These are phyloP conservation scores for Aspergillus sp. DNA, from an alignment of 2,329 filamentous ascomycete species.

Conservation along the genomic window DNA sequence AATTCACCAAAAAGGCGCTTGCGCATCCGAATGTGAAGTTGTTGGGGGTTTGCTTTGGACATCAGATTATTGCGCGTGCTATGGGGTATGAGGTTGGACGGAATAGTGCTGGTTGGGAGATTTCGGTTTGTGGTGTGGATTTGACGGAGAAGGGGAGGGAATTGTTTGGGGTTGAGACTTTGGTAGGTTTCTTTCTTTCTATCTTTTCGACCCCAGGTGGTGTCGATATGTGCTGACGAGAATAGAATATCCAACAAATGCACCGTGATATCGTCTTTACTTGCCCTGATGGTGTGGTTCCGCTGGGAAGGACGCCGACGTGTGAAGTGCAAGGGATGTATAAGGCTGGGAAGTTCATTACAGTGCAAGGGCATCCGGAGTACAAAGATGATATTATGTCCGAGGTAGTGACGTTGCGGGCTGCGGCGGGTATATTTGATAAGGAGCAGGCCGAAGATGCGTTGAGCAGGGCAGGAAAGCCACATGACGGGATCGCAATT, in stretches of 20 bases:
- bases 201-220: not conserved
- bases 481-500: conserved; percentile 79
- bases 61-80: conserved; percentile 78
- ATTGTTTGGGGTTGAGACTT: conserved; percentile 66
- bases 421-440: conserved; percentile 66
- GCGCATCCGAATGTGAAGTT: conserved; percentile 63
- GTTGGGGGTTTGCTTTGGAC: conserved; percentile 84
- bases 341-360: conserved; percentile 63
- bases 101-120: conserved; percentile 74
- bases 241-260: conserved; percentile 70
- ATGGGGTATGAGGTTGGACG: conserved; percentile 66
- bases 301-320: conserved; percentile 63
- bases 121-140: conserved; percentile 69
- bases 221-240: not conserved
- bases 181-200: conserved; percentile 45
- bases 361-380: conserved; percentile 85
- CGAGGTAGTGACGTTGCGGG: conserved; percentile 65
- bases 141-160: conserved; percentile 69
- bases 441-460: conserved; percentile 69
- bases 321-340: conserved; percentile 84
- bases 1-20: conserved; percentile 63
- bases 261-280: conserved; percentile 73
- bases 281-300: conserved; percentile 61
- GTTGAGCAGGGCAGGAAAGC: conserved; percentile 61
- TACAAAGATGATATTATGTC: conserved; percentile 71